A percentile compares a stretch with the other conserved stretches of the same genome.
Conservation (phyloP, 1,139 yeast species). For the Candida tunisiensis region DNA sequence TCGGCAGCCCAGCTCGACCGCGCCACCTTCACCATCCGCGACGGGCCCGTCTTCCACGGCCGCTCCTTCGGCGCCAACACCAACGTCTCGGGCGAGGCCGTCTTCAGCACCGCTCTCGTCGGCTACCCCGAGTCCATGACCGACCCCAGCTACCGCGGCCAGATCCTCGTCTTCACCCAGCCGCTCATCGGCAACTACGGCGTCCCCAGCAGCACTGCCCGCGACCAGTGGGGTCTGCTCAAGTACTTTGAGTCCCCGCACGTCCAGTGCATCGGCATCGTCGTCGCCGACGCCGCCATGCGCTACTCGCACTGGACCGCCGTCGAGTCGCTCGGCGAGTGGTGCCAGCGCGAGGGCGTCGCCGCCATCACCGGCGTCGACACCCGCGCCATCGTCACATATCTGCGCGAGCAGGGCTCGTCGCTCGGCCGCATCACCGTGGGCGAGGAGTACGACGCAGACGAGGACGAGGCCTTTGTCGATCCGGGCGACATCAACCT, state of each 20-base stretch:
- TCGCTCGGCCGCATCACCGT: conserved; percentile 78
- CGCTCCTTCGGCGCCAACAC: conserved; percentile 89
- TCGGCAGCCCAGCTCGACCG: conserved; percentile 31
- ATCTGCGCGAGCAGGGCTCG: conserved; percentile 90
- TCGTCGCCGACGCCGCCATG: conserved; percentile 90
- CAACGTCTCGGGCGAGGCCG: conserved; percentile 91
- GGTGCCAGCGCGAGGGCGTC: conserved; percentile 95
- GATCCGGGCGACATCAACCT: conserved; percentile 88
- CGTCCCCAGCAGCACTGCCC: conserved; percentile 70
- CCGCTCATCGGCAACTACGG: conserved; percentile 97
- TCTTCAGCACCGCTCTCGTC: conserved; percentile 89
- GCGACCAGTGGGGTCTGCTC: conserved; percentile 71
- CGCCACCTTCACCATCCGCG: conserved; percentile 81
- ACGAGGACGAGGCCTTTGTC: conserved; percentile 78
- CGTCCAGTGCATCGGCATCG: conserved; percentile 89
- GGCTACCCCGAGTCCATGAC: conserved; percentile 99
- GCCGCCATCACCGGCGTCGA: conserved; percentile 97
- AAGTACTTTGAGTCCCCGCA: conserved; percentile 85
- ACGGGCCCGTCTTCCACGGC: conserved; percentile 90
- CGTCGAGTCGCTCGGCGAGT: conserved; percentile 80
- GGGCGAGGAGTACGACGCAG: conserved; percentile 84
- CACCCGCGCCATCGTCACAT: conserved; percentile 84
- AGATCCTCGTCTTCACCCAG: conserved; percentile 89
- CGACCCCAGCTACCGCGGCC: conserved; percentile 94
- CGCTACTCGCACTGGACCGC: conserved; percentile 98